Evolutionary conservation across 2,329 filamentous ascomycete species (phyloP), one percentile per base, ranked within the genome.

Genomic region (Cylindrodendrum hubeiense): DNA sequence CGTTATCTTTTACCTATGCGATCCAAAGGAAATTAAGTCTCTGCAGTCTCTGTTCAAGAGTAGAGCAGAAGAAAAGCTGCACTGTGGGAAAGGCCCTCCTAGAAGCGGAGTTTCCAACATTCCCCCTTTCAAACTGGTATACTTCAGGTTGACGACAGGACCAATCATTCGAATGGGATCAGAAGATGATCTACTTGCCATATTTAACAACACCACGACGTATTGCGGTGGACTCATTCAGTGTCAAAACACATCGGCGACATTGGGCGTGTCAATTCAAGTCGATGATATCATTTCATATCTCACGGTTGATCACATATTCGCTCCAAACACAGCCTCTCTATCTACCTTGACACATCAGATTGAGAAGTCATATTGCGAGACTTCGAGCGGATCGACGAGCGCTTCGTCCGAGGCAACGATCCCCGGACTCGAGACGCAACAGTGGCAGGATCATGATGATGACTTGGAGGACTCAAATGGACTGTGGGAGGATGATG

Each of bases 271-370:
- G 8, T 44, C 39, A 2, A 44, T 55, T 28, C 24, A 46, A 19
- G 17, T 55, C 21, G 52, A 26, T 2, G n/a, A 10, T 5, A 13
- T 30, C 1, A 6, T 28, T n/a, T 39, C 39, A 22, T 17, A 33
- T 9, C 39, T 46, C 17, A 55, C 52, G 5, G 52, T 55, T 3
- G 28, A 46, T n/a, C 52, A 55, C 17, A 21, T 55, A 9, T 55
- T 55, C 2, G 5, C 4, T 17, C 13, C 15, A 13, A 13, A 17
- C 30, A 9, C 7, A 15, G 15, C 4, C 12, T 12, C 8, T 30
- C 8, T n/a, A 3, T 39, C 50, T 7, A 13, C 5, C n/a, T 39
- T 13, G 15, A 53, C 28, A 10, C 19, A 24, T 19, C 12, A 5
- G 19, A n/a, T 10, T 8, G 5, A 17, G 19, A 12, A 21, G 17